Evolutionary conservation across 2,329 filamentous ascomycete species (phyloP), one percentile per base, ranked within the genome.

Genomic region (Penicillium sp.): DNA sequence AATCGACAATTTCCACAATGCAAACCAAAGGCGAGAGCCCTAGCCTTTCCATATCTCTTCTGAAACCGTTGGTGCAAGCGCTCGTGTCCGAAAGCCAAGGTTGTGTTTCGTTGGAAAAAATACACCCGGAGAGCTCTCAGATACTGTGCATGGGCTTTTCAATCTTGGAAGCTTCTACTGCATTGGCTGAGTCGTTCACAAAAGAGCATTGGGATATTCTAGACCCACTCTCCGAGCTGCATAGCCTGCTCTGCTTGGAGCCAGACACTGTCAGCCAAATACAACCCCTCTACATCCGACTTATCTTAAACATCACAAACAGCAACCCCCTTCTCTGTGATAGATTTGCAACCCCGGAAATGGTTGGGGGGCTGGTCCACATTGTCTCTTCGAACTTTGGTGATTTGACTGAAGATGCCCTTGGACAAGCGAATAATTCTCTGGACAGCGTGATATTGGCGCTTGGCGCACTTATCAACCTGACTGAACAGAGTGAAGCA

Each of bases 291-390:
- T 75, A 84, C 28, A 77, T 93, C 44, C 85, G 89, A 54, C 80
- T 97, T 4, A 87, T 90, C 35, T 82, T 96, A 60, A 96, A 96
- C 66, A 81, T 92, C 47, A 94, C 91, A 9, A 96, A 96, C 75
- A 90, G 91, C 63, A 89, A 89, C 58, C 75, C 82, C 0, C 77
- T 79, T 14, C 85, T 90, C 12, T 91, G 89, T 38, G 81, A 84
- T 30, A 77, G 84, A 3, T 91, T 96, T 65, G 82, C 88, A 10
- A 72, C 66, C 2, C 59, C 69, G 6, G 66, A 69, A 35, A 63
- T 79, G 35, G 64, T 78, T 30, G 62, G 59, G 17, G 69, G 70
- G 3, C 61, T 80, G 12, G 69, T 75, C 38, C 55, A 57, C 22
- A 71, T 78, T 26, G 64, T 77, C 41, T 53, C 72, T 41, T 64